These are phyloP conservation scores for Metschnikowia similis DNA, from an alignment of 805 yeast species.

Conservation along the genomic window DNA sequence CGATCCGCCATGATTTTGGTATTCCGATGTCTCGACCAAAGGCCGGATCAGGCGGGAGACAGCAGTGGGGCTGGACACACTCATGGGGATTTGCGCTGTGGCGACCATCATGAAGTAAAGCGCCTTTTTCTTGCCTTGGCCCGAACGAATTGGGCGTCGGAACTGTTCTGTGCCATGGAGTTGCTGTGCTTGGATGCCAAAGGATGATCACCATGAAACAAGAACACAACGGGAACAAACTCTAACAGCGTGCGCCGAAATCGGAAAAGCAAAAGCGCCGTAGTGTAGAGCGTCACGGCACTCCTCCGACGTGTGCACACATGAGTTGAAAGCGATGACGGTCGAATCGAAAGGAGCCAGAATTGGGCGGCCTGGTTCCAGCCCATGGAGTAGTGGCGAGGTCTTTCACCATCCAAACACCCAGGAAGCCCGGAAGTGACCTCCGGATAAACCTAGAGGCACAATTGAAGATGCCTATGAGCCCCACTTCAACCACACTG, in stretches of 20 bases:
- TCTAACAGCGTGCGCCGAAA: constrained; percentile 57
- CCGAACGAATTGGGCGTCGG: constrained; percentile 38
- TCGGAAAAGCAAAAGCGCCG: constrained; percentile 61
- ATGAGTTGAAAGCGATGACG: constrained; percentile 68
- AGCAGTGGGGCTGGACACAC: constrained; percentile 57
- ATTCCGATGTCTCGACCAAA: constrained; percentile 74
- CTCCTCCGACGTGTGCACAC: constrained; percentile 72
- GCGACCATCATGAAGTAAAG: constrained; percentile 56
- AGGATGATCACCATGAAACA: constrained; percentile 38
- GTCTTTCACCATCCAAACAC: constrained; percentile 55
- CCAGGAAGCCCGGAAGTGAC: constrained; percentile 43
- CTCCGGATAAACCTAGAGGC: constrained; percentile 50
- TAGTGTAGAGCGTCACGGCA: constrained; percentile 60
- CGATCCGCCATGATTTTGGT: constrained; percentile 49
- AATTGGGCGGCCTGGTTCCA: constrained; percentile 45
- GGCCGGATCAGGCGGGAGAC: constrained; percentile 69
- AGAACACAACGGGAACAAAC: constrained; percentile 49
- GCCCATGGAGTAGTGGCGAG: constrained; percentile 54
- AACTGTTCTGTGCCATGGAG: constrained; percentile 62
- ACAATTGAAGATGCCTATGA: constrained; percentile 51
- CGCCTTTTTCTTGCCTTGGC: constrained; percentile 56
- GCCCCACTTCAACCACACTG: constrained; percentile 48
- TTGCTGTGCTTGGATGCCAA: constrained; percentile 38
- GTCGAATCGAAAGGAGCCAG: constrained; percentile 70
- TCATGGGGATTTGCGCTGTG: constrained; percentile 63